Base-by-base conservation (phyloP, 192 early-diverging fungal genomes). In the Rhizoclosmatium sp. region DNA sequence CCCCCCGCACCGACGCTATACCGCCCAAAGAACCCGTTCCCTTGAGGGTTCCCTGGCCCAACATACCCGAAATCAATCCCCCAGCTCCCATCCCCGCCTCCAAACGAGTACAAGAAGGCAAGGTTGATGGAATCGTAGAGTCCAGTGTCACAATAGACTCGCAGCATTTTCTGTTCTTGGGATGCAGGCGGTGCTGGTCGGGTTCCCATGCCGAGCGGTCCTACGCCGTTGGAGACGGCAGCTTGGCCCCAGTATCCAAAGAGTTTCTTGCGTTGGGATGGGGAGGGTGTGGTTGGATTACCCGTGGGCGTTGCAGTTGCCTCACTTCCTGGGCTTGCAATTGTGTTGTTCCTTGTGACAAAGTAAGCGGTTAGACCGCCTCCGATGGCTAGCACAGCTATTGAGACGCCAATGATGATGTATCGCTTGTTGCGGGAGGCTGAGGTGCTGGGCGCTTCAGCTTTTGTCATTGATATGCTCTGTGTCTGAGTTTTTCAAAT, bases 121-220 rank as follows among this genome's bases (percentile, higher is more conserved):
- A 65, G 62, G 62, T 65, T 65, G 62, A 65, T 65, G 10, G 62
- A 14, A 42, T 65, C 62, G 21, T 65, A 65, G 23, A 65, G 31
- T 14, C 62, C 10, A 23, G 23, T 16, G 10, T 23, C 62, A 21
- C 62, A 65, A 65, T 65, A 65, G 7, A 42, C 23, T 10, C 62
- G 5, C 62, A 65, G 62, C 31, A 42, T 40, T 10, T 23, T 42
- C 21, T 65, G 62, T 23, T 23, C 41, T 23, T 42, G 10, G 7
- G 31, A 7, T 0, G 62, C 23, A 14, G 23, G 21, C 62, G 62
- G 41, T 10, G 62, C 7, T 12, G 51, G 51, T 16, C 51, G 5
- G 51, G 51, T 54, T 7, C 51, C 9, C 21, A 21, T 5, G 62
- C 41, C 41, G 7, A 40, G 21, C 7, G 31, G 21, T 21, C 62